Base-by-base conservation (phyloP, 73 alveolate species). In the Halteria grandinella region DNA sequence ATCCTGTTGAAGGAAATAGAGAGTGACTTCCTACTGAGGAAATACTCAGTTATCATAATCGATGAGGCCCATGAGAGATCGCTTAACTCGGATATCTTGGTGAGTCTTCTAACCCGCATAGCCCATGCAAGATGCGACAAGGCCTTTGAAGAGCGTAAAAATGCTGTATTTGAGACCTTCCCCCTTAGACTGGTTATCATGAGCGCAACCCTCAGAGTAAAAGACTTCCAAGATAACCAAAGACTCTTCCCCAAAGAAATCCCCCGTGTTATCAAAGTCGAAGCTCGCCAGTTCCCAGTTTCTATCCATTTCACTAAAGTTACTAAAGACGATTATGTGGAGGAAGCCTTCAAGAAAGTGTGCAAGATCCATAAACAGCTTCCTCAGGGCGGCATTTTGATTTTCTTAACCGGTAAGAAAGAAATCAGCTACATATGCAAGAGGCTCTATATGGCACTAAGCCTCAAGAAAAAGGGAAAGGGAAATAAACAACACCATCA, bases 41-140 rank as follows among this genome's bases (percentile, higher is more conserved):
- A 94, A 63, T 96, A 95, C 76, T 90, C 98, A n/a, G 99, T 96
- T 21, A 86, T 97, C 47, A 90, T 97, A 32, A 93, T 95, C 50
- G 99, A 97, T 94, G 99, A 97, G 71, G 99, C 99, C 12, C 99
- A 97, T 87, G 99, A 97, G 66, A 88, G 99, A 81, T 94, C 97
- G 31, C 85, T 95, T 41, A 94, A 97, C 91, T 90, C 98, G n/a
- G 99, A 97, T 75, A 82, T 97, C 31, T 70, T 97, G 62, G 85
- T 97, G 28, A 97, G 98, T 43, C 69, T 97, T 29, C 92, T 97
- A 53, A 88, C 98, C 24, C 89, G 98, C 79, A 87, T 97, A 14
- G 94, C 91, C n/a, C 76, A 84, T 55, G 71, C 93, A 28, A 89
- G 99, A 60, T 85, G 90, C 53, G 66, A 82, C 54, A 89, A 53